These are phyloP conservation scores for Hanseniaspora lindneri DNA, from an alignment of 805 yeast genomes.

Conservation along the genomic window DNA sequence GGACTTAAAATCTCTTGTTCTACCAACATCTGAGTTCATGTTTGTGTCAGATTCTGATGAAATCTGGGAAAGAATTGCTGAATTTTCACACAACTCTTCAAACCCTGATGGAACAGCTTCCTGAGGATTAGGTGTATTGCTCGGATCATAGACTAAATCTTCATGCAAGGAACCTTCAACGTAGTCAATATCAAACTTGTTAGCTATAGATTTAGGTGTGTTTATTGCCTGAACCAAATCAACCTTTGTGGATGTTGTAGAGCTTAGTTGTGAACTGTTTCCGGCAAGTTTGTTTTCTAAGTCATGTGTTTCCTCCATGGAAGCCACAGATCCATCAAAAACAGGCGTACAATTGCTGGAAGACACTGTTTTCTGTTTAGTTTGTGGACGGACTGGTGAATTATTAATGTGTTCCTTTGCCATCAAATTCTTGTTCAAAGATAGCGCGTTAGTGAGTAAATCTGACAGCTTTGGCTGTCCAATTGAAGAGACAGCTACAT, in stretches of 20 bases:
- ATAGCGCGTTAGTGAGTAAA: constrained; percentile 3
- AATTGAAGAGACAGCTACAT: not conserved
- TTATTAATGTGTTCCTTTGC: not conserved
- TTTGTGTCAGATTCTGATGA: not conserved
- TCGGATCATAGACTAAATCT: not conserved
- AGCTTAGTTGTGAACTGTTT: constrained; percentile 3
- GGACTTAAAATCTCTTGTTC: not conserved
- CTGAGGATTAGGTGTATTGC: not conserved
- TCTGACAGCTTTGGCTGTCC: constrained; percentile 12
- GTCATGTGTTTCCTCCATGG: no score
- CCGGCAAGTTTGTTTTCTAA: not conserved
- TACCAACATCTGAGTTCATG: not conserved
- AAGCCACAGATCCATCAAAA: no score
- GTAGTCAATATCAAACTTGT: constrained; percentile 11
- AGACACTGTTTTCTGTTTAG: not conserved
- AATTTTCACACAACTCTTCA: constrained; percentile 14
- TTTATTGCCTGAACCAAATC: not conserved
- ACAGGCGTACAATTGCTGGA: not conserved
- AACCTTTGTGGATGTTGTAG: constrained; percentile 13
- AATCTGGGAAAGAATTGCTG: constrained; percentile 5
- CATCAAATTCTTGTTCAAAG: constrained; percentile 1
- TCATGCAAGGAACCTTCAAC: constrained; percentile 11
- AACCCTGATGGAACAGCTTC: constrained; percentile 5
- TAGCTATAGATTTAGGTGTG: not conserved
- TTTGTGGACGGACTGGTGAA: not conserved